A percentile compares a stretch with the other conserved stretches of the same genome.
Evolutionary conservation across 306 rosid genomes (phyloP).

Genomic region (Hippophae tibetana): DNA sequence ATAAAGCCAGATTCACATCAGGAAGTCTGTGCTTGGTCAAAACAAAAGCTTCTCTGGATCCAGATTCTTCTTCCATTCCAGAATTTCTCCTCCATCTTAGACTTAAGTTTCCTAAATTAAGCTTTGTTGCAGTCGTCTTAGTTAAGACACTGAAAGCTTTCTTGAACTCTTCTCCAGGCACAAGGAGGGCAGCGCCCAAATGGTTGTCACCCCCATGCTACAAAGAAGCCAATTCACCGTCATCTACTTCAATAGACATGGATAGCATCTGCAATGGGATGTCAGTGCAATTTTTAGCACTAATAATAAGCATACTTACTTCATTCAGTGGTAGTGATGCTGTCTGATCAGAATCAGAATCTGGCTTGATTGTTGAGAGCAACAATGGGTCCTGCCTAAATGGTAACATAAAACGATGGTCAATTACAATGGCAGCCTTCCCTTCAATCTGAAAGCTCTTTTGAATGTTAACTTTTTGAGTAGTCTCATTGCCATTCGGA

Average conservation of each 20-base stretch:
- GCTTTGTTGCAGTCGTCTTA: slow-evolving; percentile 38
- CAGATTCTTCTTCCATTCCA: slow-evolving; percentile 36
- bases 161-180: slow-evolving; percentile 83
- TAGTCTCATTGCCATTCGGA: slow-evolving; percentile 35
- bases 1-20: slow-evolving; percentile 49
- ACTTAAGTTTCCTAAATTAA: slow-evolving; percentile 54
- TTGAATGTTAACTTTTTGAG: slow-evolving; percentile 73
- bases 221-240: slow-evolving; percentile 43
- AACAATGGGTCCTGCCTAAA: slow-evolving; percentile 67
- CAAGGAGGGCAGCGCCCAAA: slow-evolving; percentile 41
- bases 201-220: slow-evolving; percentile 40
- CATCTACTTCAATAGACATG: slow-evolving; percentile 52
- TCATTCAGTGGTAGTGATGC: slow-evolving; percentile 58
- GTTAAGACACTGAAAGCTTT: slow-evolving; percentile 63
- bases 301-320: slow-evolving; percentile 45
- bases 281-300: slow-evolving; percentile 65
- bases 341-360: slow-evolving; percentile 41
- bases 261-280: slow-evolving; percentile 58
- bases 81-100: slow-evolving; percentile 74
- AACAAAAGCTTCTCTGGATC: slow-evolving; percentile 37
- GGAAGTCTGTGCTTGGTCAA: slow-evolving; percentile 57
- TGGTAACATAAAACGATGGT: slow-evolving; percentile 62
- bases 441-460: slow-evolving; percentile 93
- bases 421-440: slow-evolving; percentile 49
- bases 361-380: slow-evolving; percentile 59